phyloP scores from a whole-genome alignment of 2,329 filamentous ascomycete genomes.

The Aureobasidium vineae region DNA sequence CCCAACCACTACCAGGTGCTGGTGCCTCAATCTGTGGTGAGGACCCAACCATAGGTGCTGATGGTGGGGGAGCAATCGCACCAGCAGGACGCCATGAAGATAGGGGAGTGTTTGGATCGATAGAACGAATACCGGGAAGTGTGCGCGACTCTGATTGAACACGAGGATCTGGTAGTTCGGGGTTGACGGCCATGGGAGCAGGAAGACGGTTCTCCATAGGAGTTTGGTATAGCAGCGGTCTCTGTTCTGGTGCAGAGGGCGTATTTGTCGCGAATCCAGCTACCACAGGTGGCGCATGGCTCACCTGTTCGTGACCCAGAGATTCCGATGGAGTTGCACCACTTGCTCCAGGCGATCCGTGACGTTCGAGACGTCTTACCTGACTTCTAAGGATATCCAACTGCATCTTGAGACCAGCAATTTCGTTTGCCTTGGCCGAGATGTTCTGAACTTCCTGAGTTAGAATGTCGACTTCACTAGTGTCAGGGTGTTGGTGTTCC shows the following conservation, averaged over 20 bases:
- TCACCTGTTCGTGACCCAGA: conserved; percentile 26
- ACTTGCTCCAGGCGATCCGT: conserved; percentile 29
- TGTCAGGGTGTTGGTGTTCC: conserved; percentile 34
- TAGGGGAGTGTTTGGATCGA: conserved; percentile 24
- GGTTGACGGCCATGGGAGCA: conserved; percentile 1
- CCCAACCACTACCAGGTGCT: conserved; percentile 42
- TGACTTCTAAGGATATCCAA: conserved; percentile 51
- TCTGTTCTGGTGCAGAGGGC: conserved; percentile 11
- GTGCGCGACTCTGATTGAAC: conserved; percentile 16
- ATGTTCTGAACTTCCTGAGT: conserved; percentile 44
- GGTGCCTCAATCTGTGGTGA: conserved; percentile 31
- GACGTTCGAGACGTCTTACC: conserved; percentile 40
- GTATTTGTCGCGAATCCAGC: conserved; percentile 7
- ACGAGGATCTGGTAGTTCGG: conserved; percentile 13
- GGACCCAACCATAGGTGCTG: conserved; percentile 21
- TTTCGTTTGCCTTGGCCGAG: conserved; percentile 46
- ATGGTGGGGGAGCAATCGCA: conserved; percentile 27
- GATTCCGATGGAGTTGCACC: conserved; percentile 32
- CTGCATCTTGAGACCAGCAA: conserved; percentile 49
- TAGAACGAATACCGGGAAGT: conserved; percentile 28
- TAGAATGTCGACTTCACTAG: conserved; percentile 46
- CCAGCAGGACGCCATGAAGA: conserved; percentile 29
- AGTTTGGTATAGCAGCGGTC: conserved; percentile 13
- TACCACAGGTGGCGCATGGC: background rate
- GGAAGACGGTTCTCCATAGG: conserved; percentile 19